Evolutionary conservation across 139 green algal genomes (phyloP), one percentile per base, ranked within the genome.

Genomic region (Coelastrella sp.): DNA sequence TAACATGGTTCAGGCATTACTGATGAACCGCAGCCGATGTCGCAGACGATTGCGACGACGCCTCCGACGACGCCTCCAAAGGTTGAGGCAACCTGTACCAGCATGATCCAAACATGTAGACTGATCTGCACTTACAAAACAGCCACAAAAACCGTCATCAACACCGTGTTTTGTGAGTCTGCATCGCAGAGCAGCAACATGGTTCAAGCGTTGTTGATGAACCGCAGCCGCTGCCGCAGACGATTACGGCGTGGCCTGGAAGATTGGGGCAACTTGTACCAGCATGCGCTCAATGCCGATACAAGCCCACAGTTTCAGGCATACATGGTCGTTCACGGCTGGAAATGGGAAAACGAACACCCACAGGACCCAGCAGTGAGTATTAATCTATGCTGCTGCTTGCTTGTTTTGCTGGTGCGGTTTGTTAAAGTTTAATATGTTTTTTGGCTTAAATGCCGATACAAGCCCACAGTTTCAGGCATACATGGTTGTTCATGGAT

Each of bases 41-140:
- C 94, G 96, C 14, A 93, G 97, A 0, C 94, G 96, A 54, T 87
- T 97, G 78, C 91, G 96, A 2, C 93, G 93, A 32, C 89, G 92
- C 19, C 68, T 98, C 73, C 95, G 97, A 73, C 96, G 98, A n/a
- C n/a, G 92, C 19, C 68, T 98, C 32, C 73, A 95, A 97, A 73
- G 97, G 98, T 91, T 98, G 96, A 96, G 85, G 64, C 76, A 94
- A 97, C 91, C 93, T 98, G 74, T 92, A 94, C 80, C 92, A 97
- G 80, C 96, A 98, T 79, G 96, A 92, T 0, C 54, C 93, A 47
- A 47, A 47, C 32, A 47, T 47, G 32, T 47, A 47, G 32, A 47
- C 32, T 47, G 1, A 47, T 47, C 32, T 47, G 32, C 32, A 47
- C 32, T 47, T 47, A 47, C 32, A 47, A 47, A 47, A 47, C 32